Evolutionary conservation across 2,329 filamentous ascomycete species (phyloP).

Genomic region (Phaeosphaeria sp.): DNA sequence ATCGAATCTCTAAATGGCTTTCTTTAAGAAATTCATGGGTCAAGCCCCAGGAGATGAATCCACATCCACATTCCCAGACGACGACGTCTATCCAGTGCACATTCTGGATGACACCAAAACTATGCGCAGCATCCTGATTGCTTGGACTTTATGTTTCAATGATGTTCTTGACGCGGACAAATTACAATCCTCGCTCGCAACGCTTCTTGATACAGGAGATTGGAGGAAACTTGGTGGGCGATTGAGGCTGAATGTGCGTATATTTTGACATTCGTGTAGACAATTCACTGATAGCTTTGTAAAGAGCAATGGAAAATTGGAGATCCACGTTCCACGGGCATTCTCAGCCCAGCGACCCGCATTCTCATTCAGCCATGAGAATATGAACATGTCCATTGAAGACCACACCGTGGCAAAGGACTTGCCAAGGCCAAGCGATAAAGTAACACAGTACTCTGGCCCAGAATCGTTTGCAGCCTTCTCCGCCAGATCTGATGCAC

Average conservation of each 20-base stretch:
- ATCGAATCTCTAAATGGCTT: background rate
- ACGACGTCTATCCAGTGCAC: slow-evolving; percentile 28
- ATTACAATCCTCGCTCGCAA: slow-evolving; percentile 45
- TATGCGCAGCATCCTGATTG: slow-evolving; percentile 17
- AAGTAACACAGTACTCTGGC: slow-evolving; percentile 4
- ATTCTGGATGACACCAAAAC: slow-evolving; percentile 25
- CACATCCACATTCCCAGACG: slow-evolving; percentile 1
- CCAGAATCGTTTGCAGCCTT: slow-evolving; percentile 12
- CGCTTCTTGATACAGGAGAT: slow-evolving; percentile 51
- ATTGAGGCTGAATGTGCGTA: slow-evolving; percentile 50
- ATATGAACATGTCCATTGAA: slow-evolving; percentile 45
- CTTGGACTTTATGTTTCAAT: slow-evolving; percentile 53
- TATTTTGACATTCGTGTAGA: background rate
- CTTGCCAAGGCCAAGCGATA: slow-evolving; percentile 39
- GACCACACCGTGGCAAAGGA: slow-evolving; percentile 52
- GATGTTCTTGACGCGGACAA: slow-evolving; percentile 54
- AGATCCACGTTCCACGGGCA: slow-evolving; percentile 49
- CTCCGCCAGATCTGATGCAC: slow-evolving; percentile 13
- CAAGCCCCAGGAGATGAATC: slow-evolving; percentile 1
- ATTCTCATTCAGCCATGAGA: slow-evolving; percentile 49
- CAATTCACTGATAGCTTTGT: slow-evolving; percentile 10
- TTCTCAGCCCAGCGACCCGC: slow-evolving; percentile 50
- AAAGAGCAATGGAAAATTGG: slow-evolving; percentile 32
- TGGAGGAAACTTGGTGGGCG: slow-evolving; percentile 58
- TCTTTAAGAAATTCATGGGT: slow-evolving; percentile 1